Evolutionary conservation across 345 rosid genomes (phyloP).

Genomic region (Hypericum perforatum): DNA sequence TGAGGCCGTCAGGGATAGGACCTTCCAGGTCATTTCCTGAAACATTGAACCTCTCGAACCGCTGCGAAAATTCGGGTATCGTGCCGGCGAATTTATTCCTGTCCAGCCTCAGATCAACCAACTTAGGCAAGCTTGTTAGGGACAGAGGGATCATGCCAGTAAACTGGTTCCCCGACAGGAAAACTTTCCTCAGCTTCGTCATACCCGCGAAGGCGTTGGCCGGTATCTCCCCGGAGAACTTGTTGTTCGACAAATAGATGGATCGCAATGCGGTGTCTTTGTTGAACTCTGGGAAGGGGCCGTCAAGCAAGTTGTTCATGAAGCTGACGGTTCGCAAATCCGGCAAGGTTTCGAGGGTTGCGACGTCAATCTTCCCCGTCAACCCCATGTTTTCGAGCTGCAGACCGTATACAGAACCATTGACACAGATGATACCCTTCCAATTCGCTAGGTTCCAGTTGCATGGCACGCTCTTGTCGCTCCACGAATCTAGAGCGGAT

Average conservation of each 20-base stretch:
- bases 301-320: slow-evolving; percentile 46
- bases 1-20: slow-evolving; percentile 39
- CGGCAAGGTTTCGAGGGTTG: slow-evolving; percentile 24
- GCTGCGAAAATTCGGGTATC: slow-evolving; percentile 41
- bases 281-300: slow-evolving; percentile 47
- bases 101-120: slow-evolving; percentile 46
- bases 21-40: slow-evolving; percentile 57
- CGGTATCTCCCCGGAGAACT: slow-evolving; percentile 46
- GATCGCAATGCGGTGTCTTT: slow-evolving; percentile 41
- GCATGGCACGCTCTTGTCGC: slow-evolving; percentile 28
- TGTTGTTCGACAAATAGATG: slow-evolving; percentile 50
- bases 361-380: slow-evolving; percentile 37
- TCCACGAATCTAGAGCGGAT: slow-evolving; percentile 35
- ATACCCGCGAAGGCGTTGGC: slow-evolving; percentile 46
- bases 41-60: slow-evolving; percentile 28
- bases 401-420: slow-evolving; percentile 47
- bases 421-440: slow-evolving; percentile 50
- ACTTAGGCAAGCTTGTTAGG: slow-evolving; percentile 35
- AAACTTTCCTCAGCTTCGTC: slow-evolving; percentile 52
- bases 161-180: slow-evolving; percentile 42
- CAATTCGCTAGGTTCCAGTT: slow-evolving; percentile 26
- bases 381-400: slow-evolving; percentile 52
- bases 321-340: slow-evolving; percentile 49
- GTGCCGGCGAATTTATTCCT: slow-evolving; percentile 49
- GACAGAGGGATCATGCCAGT: slow-evolving; percentile 58